Conservation (phyloP, 148 eudicot genomes). For the Amaranthus hypochondriacus region DNA sequence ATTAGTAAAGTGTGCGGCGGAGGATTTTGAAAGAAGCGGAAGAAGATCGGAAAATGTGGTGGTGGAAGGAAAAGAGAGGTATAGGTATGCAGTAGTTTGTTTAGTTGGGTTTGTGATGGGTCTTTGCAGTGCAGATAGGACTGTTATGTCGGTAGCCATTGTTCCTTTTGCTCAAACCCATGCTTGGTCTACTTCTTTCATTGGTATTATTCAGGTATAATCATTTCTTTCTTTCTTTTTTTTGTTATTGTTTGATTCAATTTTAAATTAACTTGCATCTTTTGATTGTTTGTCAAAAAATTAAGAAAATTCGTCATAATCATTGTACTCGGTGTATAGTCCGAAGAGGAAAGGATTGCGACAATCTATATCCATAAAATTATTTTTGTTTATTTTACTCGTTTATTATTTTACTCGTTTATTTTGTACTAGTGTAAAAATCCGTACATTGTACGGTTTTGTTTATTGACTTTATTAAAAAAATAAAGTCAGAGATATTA, state of each 20-base stretch:
- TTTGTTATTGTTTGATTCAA: not conserved
- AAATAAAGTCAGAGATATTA: too few relatives aligned
- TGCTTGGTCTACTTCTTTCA: slow-evolving; percentile 71
- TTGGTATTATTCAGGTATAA: slow-evolving; percentile 87
- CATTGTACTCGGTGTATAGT: too few relatives aligned
- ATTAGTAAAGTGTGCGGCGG: slow-evolving; percentile 41
- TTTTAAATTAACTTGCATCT: not conserved
- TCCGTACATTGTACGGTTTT: too few relatives aligned
- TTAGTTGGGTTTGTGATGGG: slow-evolving; percentile 79
- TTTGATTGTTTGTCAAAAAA: too few relatives aligned
- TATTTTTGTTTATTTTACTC: too few relatives aligned
- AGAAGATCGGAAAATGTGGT: not conserved
- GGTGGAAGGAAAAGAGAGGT: slow-evolving; percentile 40
- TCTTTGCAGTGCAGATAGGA: slow-evolving; percentile 78
- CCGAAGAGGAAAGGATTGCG: too few relatives aligned
- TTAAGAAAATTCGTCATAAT: too few relatives aligned
- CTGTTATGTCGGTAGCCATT: slow-evolving; percentile 85
- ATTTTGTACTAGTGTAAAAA: too few relatives aligned
- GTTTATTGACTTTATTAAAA: too few relatives aligned
- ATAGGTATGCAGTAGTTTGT: slow-evolving; percentile 73
- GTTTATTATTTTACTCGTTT: too few relatives aligned
- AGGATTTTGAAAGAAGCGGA: slow-evolving; percentile 34
- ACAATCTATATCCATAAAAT: too few relatives aligned
- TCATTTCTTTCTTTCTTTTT: not conserved
- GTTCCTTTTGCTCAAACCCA: slow-evolving; percentile 73